phyloP scores from a whole-genome alignment of 495 filamentous ascomycete genomes.

The Neurospora sublineolata region DNA sequence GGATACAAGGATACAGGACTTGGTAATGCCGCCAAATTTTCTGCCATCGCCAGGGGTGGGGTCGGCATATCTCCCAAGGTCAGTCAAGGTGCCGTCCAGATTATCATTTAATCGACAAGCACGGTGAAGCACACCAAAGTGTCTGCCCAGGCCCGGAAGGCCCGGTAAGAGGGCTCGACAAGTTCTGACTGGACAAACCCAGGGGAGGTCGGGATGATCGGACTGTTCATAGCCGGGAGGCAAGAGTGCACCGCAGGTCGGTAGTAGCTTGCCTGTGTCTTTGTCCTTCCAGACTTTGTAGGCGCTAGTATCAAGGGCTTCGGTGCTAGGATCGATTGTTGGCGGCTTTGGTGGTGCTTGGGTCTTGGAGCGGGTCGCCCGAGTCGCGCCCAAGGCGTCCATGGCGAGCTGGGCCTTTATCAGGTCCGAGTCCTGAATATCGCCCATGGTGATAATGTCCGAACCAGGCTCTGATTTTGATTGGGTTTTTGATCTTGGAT shows the following conservation, averaged over 20 bases:
- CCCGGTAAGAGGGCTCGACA: slow-evolving; percentile 13
- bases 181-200: slow-evolving; percentile 22
- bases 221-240: not conserved
- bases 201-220: slow-evolving; percentile 10
- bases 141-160: slow-evolving; percentile 12
- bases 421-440: not conserved
- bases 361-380: not conserved
- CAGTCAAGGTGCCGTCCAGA: slow-evolving; percentile 17
- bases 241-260: not conserved
- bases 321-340: not conserved
- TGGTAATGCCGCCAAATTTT: not conserved
- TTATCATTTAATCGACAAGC: slow-evolving; percentile 15
- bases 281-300: not conserved
- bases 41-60: not conserved
- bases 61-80: slow-evolving; percentile 9
- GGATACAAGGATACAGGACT: slow-evolving; percentile 8
- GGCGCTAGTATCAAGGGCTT: not conserved
- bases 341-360: not conserved
- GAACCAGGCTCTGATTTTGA: not conserved
- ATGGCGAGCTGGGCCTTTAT: not conserved
- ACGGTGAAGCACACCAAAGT: slow-evolving; percentile 16
- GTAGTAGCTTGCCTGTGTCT: not conserved
- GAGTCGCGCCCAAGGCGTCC: not conserved
- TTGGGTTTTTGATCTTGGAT: not conserved
- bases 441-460: not conserved